Evolutionary conservation across 2,329 filamentous ascomycete species (phyloP).

Genomic region (Sporothrix pseudoabietina): DNA sequence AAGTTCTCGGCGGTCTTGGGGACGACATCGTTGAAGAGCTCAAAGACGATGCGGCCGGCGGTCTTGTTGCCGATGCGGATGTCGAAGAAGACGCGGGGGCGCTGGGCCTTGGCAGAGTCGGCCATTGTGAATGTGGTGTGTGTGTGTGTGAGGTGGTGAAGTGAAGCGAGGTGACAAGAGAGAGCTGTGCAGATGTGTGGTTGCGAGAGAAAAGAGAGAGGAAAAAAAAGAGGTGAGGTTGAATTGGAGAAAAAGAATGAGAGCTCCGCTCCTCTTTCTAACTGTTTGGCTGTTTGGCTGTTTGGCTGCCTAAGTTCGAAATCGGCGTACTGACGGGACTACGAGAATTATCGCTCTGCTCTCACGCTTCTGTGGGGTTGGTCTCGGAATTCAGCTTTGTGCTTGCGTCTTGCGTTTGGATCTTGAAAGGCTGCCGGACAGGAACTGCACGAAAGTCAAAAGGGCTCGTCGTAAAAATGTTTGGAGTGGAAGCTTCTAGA

Average conservation of each 20-base stretch:
- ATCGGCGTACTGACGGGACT: not conserved
- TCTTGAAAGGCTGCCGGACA: not conserved
- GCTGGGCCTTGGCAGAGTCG: conserved; percentile 53
- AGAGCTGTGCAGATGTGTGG: not conserved
- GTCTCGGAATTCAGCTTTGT: not conserved
- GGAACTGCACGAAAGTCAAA: not conserved
- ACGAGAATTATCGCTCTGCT: not conserved
- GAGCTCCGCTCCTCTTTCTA: not conserved
- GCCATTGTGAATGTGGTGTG: conserved; percentile 42
- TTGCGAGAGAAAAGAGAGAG: not conserved
- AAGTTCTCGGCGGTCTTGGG: conserved; percentile 98
- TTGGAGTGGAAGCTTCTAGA: conserved; percentile 32
- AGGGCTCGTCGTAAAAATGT: not conserved
- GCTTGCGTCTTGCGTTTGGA: conserved; percentile 5
- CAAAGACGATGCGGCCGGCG: conserved; percentile 80
- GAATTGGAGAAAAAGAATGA: not conserved
- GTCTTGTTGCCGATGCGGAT: conserved; percentile 75
- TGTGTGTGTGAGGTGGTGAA: not conserved
- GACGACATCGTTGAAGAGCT: conserved; percentile 75
- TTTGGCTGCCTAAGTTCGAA: not conserved
- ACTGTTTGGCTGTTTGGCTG: not conserved
- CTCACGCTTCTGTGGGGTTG: conserved; percentile 1
- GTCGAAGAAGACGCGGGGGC: conserved; percentile 90
- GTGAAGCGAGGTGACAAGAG: not conserved
- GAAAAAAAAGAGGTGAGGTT: not conserved